phyloP scores from a whole-genome alignment of 2,329 filamentous ascomycete species.

The Mycosphaerella sp. region DNA sequence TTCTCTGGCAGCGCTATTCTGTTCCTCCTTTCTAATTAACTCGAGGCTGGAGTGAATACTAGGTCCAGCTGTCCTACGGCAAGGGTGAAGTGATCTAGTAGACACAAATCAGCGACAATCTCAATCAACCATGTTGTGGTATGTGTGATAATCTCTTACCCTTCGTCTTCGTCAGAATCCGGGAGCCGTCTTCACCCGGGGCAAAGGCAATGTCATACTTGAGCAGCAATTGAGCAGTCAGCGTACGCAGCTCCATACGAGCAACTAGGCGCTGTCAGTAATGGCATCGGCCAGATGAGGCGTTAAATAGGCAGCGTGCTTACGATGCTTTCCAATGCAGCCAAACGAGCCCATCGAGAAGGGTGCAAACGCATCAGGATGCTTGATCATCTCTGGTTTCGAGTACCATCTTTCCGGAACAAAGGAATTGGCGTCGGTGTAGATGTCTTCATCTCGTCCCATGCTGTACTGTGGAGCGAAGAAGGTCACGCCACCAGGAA shows the following conservation, averaged over 20 bases:
- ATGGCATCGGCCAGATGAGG: not conserved
- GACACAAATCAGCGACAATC: too few species aligned
- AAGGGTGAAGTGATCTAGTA: constrained; percentile 35
- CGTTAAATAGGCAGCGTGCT: not conserved
- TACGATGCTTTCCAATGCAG: constrained; percentile 35
- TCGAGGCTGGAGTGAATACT: constrained; percentile 16
- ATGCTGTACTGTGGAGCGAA: constrained; percentile 22
- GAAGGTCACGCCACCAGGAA: constrained; percentile 29
- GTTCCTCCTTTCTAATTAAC: not conserved
- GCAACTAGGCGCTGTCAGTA: constrained; percentile 27
- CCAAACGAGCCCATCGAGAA: constrained; percentile 34
- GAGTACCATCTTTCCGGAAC: constrained; percentile 37
- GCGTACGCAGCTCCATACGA: constrained; percentile 34
- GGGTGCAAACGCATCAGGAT: constrained; percentile 35
- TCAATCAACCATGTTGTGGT: too few species aligned
- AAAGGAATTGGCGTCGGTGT: constrained; percentile 28
- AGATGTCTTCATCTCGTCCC: constrained; percentile 28
- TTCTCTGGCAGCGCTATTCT: not conserved
- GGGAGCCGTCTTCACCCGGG: constrained; percentile 32
- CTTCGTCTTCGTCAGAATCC: constrained; percentile 30
- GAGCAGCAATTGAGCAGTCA: constrained; percentile 34
- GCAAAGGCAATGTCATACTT: constrained; percentile 37
- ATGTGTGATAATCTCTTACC: too few species aligned
- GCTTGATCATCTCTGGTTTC: constrained; percentile 33
- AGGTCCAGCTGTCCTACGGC: constrained; percentile 21